Base-by-base conservation (phyloP, 2,329 filamentous ascomycete species). In the Aspergillus aculeatus region DNA sequence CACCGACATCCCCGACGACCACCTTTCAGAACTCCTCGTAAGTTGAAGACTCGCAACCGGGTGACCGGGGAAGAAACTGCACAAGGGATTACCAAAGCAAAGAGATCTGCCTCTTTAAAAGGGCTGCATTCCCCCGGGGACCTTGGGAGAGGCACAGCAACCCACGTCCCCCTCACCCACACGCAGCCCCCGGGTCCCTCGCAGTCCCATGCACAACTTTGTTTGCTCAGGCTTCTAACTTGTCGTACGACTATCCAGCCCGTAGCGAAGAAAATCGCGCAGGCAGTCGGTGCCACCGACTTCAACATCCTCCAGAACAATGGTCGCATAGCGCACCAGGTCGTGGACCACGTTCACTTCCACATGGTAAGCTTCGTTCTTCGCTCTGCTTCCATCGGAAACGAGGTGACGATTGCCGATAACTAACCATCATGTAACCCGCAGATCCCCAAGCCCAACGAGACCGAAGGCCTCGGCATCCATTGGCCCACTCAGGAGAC, bases 231-330 rank as follows among this genome's bases (percentile, higher is more conserved):
- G 10, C 59, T 9, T 44, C 56, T 56, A 59, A 64, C 50, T 14
- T 47, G 5, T 31, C n/a, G 9, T 35, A 4, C 12, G 26, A 54
- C 23, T 5, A 56, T 47, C 59, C 16, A 89, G 83, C 89, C 91
- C 48, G 86, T 96, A 16, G 89, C 91, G 51, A 97, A 96, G 84
- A 94, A 90, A 77, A 86, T 99, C 51, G 92, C 89, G 52, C 77
- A 82, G 21, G 94, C 92, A 29, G 87, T 86, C 4, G 91, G 91
- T 41, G 88, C 89, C 4, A 80, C 82, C 54, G 85, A 98, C 76
- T 99, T 92, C 83, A 99, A 99, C 73, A 85, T 99, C 52, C 81
- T 99, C 61, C 95, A 99, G 81, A 99, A 99, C 80, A 99, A 99
- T 72, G 95, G 95, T 55, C 82, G 85, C 23, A 85, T 94, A 70